These are phyloP conservation scores for Gnaphalium uliginosum DNA, from an alignment of 129 eudicot species.

Conservation along the genomic window DNA sequence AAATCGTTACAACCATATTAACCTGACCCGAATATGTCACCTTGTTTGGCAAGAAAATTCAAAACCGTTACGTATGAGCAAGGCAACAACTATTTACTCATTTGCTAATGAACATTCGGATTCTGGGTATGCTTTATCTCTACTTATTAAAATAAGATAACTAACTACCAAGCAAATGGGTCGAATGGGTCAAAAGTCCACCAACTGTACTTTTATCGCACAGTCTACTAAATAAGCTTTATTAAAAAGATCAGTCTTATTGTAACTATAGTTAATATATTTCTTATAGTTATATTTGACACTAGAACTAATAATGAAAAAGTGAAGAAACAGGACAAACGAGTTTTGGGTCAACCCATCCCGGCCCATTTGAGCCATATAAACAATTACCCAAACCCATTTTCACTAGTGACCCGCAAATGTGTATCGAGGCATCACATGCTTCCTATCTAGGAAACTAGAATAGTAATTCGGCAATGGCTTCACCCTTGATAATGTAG, in stretches of 20 bases:
- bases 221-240: neutral
- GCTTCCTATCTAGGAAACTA: neutral
- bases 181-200: neutral
- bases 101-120: too few species aligned
- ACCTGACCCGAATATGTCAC: too few species aligned
- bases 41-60: too few species aligned
- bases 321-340: too few species aligned
- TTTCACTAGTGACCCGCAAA: neutral
- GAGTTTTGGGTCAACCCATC: neutral
- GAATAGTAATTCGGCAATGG: neutral
- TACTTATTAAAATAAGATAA: neutral
- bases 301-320: too few species aligned
- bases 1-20: neutral
- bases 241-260: slow-evolving; percentile 67
- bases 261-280: slow-evolving; percentile 1
- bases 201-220: too few species aligned
- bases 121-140: too few species aligned
- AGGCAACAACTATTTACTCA: too few species aligned
- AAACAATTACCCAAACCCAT: neutral
- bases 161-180: neutral
- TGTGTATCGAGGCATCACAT: neutral
- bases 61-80: too few species aligned
- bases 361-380: neutral
- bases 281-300: slow-evolving; percentile 10
- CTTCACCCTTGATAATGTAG: too few species aligned